These are phyloP conservation scores for Macrocystidia cucumis DNA, from an alignment of 1,284 basidiomycete species.

Conservation along the genomic window DNA sequence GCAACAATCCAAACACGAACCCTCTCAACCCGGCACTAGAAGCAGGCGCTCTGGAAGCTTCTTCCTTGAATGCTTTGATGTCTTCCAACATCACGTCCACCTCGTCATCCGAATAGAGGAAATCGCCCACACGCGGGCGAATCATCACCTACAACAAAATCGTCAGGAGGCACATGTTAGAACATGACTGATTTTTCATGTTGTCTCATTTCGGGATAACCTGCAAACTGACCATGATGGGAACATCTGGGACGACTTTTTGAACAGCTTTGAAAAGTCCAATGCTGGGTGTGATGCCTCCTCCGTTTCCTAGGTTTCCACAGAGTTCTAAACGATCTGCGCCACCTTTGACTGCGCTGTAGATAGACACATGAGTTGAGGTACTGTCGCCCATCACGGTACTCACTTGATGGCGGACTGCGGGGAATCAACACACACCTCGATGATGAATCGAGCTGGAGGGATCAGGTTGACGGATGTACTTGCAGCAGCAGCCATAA, in stretches of 20 bases:
- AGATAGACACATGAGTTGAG: conserved; percentile 8
- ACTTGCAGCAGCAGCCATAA: too few relatives aligned
- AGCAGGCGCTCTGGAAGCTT: too few relatives aligned
- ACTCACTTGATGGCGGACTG: conserved; percentile 64
- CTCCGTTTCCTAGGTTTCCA: conserved; percentile 60
- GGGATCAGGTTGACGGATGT: too few relatives aligned
- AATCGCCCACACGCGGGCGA: conserved; percentile 71
- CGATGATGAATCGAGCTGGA: too few relatives aligned
- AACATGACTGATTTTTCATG: too few relatives aligned
- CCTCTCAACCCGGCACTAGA: conserved; percentile 48
- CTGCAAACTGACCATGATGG: conserved; percentile 63
- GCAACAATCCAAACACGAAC: conserved; percentile 66
- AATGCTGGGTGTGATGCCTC: conserved; percentile 72
- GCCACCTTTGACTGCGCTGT: conserved; percentile 59
- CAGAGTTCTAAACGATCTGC: conserved; percentile 78
- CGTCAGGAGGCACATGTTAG: too few relatives aligned
- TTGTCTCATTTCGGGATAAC: too few relatives aligned
- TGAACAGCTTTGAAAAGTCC: conserved; percentile 58
- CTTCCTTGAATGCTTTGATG: conserved; percentile 54
- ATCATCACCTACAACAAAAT: conserved; percentile 56
- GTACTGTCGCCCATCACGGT: conserved; percentile 5
- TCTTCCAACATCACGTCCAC: conserved; percentile 68
- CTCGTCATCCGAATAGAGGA: conserved; percentile 61
- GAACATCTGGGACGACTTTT: conserved; percentile 34
- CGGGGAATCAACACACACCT: conserved; percentile 77